A percentile compares a stretch with the other conserved stretches of the same genome.
These are phyloP conservation scores for Suillus brevipes DNA, from an alignment of 768 basidiomycete species.

Conservation along the genomic window DNA sequence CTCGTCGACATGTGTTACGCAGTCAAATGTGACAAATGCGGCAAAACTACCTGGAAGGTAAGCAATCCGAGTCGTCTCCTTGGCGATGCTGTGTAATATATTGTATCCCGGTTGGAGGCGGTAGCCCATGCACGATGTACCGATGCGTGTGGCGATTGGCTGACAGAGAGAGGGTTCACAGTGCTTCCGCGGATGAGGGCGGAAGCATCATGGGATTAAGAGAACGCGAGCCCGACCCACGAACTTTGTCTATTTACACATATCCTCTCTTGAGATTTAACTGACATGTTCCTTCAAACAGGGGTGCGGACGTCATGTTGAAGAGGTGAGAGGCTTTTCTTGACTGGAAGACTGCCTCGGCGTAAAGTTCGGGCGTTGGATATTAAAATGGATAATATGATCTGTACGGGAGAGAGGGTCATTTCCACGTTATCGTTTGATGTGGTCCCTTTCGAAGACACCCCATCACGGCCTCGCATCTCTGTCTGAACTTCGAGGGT, in stretches of 20 bases:
- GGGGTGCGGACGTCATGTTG: slow-evolving; percentile 73
- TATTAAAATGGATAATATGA: slow-evolving; percentile 3
- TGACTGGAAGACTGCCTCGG: slow-evolving; percentile 12
- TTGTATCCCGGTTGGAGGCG: slow-evolving; percentile 21
- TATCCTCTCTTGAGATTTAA: slow-evolving; percentile 11
- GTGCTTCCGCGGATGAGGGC: slow-evolving; percentile 19
- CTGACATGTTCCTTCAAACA: slow-evolving; percentile 28
- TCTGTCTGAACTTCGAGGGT: slow-evolving; percentile 12
- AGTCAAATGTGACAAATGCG: slow-evolving; percentile 61
- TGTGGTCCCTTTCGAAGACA: slow-evolving; percentile 36
- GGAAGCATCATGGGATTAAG: slow-evolving; percentile 3
- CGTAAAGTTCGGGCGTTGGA: slow-evolving; percentile 19
- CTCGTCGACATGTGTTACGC: slow-evolving; percentile 56
- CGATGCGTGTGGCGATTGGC: slow-evolving; percentile 17
- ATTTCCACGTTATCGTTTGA: slow-evolving; percentile 34
- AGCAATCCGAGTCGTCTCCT: slow-evolving; percentile 28
- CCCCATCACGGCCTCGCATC: slow-evolving; percentile 28
- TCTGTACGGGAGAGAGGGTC: not conserved
- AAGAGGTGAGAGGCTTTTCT: slow-evolving; percentile 47
- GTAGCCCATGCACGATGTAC: slow-evolving; percentile 18
- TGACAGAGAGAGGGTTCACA: slow-evolving; percentile 12
- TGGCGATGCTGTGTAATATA: slow-evolving; percentile 23
- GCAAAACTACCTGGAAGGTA: slow-evolving; percentile 74
- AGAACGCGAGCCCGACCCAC: slow-evolving; percentile 3
- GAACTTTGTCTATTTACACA: slow-evolving; percentile 15